phyloP scores from a whole-genome alignment of 192 early-diverging fungal genomes.

The Umbelopsis sp. region DNA sequence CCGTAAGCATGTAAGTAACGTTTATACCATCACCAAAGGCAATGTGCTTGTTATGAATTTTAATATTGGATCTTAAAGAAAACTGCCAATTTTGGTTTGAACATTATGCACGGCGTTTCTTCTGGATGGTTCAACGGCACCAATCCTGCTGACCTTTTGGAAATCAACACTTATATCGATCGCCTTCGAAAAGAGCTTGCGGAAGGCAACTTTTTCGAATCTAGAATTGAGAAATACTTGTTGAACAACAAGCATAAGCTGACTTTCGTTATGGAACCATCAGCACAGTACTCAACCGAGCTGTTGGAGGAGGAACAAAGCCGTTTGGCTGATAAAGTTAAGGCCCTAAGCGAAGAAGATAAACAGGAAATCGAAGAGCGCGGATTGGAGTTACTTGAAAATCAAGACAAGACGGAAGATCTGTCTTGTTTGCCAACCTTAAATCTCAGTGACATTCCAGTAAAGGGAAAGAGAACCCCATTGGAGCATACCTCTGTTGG shows the following conservation, averaged over 20 bases:
- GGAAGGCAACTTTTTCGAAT: constrained; percentile 72
- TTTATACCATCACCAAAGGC: not conserved
- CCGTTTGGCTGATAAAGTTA: constrained; percentile 65
- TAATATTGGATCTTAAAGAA: constrained; percentile 49
- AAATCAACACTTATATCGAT: constrained; percentile 78
- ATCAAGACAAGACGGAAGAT: constrained; percentile 79
- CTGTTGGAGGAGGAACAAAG: constrained; percentile 66
- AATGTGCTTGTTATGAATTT: not conserved
- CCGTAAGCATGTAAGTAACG: constrained; percentile 74
- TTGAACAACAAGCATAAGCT: constrained; percentile 79
- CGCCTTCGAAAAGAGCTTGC: constrained; percentile 64
- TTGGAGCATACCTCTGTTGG: constrained; percentile 53
- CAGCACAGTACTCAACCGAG: constrained; percentile 60
- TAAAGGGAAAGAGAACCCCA: constrained; percentile 60
- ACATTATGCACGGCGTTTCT: constrained; percentile 73
- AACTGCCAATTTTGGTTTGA: constrained; percentile 86
- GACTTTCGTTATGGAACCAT: constrained; percentile 83
- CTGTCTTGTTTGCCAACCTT: constrained; percentile 83
- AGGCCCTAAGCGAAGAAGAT: constrained; percentile 61
- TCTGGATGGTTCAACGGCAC: constrained; percentile 89
- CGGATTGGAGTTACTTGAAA: constrained; percentile 65
- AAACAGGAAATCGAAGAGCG: constrained; percentile 63
- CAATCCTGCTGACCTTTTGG: constrained; percentile 81
- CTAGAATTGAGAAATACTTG: constrained; percentile 75
- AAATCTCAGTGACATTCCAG: constrained; percentile 74